Percentiles rank a stretch among this genome's conserved stretches.
phyloP scores from a whole-genome alignment of 2,329 filamentous ascomycete genomes.

The Botrytis galanthina region DNA sequence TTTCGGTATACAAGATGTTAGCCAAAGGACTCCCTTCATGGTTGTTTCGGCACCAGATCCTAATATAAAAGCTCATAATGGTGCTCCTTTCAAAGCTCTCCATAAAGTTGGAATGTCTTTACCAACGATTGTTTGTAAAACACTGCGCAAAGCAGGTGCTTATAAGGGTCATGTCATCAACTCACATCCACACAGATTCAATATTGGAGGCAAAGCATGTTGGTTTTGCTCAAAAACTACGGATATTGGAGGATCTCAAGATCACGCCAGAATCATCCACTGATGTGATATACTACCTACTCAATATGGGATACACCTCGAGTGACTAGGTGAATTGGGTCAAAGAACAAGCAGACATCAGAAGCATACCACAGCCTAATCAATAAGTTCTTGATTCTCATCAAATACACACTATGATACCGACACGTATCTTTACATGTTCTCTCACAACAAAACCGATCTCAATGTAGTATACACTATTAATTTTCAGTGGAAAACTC shows the following conservation, averaged over 20 bases:
- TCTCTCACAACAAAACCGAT: neutral
- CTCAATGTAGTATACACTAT: no score
- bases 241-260: neutral
- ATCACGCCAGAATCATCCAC: neutral
- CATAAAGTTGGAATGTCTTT: slow-evolving; percentile 15
- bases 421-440: neutral
- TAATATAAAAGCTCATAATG: neutral
- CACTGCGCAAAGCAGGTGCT: neutral
- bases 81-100: neutral
- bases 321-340: no score
- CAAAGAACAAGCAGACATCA: neutral
- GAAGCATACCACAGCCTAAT: neutral
- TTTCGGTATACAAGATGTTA: slow-evolving; percentile 8
- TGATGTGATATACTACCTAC: no score
- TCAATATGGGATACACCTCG: no score
- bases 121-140: neutral
- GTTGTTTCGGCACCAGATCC: neutral
- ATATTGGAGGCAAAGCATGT: slow-evolving; percentile 1
- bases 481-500: no score
- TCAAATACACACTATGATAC: neutral
- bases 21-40: neutral
- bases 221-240: neutral
- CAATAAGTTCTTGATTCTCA: no score
- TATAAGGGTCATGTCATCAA: neutral
- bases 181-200: neutral